phyloP scores from a whole-genome alignment of 2,329 filamentous ascomycete species.

The Colletotrichum sp. region DNA sequence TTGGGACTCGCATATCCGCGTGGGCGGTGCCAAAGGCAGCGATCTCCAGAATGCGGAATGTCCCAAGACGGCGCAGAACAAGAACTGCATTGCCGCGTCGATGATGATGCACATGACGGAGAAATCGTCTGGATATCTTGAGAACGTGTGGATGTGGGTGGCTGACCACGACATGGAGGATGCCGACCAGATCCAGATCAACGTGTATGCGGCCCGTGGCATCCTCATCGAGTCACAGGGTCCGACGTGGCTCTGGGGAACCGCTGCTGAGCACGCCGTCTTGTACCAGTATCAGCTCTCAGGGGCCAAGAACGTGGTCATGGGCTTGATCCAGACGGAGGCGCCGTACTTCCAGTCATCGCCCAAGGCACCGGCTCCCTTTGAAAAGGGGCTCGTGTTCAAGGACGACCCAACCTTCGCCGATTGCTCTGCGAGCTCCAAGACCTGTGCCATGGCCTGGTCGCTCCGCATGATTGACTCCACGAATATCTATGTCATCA shows the following conservation, averaged over 20 bases:
- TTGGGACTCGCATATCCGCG: constrained; percentile 60
- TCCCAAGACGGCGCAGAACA: constrained; percentile 9
- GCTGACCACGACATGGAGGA: constrained; percentile 64
- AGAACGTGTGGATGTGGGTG: constrained; percentile 69
- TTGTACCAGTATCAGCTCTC: constrained; percentile 54
- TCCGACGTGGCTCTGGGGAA: constrained; percentile 41
- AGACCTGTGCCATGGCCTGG: no score
- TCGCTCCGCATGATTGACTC: no score
- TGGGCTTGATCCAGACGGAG: constrained; percentile 46
- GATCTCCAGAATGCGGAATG: constrained; percentile 24
- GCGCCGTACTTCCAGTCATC: constrained; percentile 49
- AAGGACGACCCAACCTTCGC: no score
- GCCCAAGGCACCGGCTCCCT: no score
- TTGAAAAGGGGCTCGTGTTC: no score
- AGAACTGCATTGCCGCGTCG: constrained; percentile 39
- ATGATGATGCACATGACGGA: constrained; percentile 48
- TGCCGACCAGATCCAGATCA: constrained; percentile 28
- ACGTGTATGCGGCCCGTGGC: constrained; percentile 39
- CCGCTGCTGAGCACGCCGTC: constrained; percentile 51
- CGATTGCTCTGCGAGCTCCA: no score
- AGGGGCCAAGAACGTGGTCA: constrained; percentile 49
- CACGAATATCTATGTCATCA: no score
- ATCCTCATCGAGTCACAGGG: constrained; percentile 34
- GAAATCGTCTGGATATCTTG: constrained; percentile 13
- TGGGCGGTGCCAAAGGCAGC: constrained; percentile 36